phyloP scores from a whole-genome alignment of 2,329 filamentous ascomycete species.

The Fusarium sp. region DNA sequence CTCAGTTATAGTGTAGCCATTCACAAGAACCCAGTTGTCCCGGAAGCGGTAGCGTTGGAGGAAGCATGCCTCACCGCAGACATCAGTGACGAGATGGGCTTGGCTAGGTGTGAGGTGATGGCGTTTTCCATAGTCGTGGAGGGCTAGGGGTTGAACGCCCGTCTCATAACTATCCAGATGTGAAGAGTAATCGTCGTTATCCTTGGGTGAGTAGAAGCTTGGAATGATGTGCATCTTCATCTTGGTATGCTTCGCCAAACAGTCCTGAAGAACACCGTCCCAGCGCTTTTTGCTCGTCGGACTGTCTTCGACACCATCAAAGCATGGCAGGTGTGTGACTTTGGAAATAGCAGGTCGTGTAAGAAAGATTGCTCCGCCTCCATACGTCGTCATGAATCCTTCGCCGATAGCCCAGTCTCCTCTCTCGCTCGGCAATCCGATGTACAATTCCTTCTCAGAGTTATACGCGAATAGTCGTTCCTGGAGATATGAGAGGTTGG shows the following conservation, averaged over 20 bases:
- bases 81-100: slow-evolving; percentile 52
- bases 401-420: slow-evolving; percentile 52
- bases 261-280: slow-evolving; percentile 53
- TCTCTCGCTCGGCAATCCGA: slow-evolving; percentile 55
- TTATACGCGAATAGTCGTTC: slow-evolving; percentile 49
- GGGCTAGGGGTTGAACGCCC: slow-evolving; percentile 51
- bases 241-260: slow-evolving; percentile 47
- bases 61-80: slow-evolving; percentile 57
- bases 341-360: slow-evolving; percentile 46
- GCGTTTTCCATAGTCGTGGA: slow-evolving; percentile 51
- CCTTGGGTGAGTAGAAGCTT: slow-evolving; percentile 52
- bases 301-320: slow-evolving; percentile 33
- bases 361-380: slow-evolving; percentile 56
- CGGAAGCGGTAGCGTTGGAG: slow-evolving; percentile 56
- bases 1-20: slow-evolving; percentile 55
- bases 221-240: slow-evolving; percentile 53
- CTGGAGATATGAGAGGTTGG: slow-evolving; percentile 51
- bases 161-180: slow-evolving; percentile 48
- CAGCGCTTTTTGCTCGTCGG: slow-evolving; percentile 44
- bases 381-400: slow-evolving; percentile 51
- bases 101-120: slow-evolving; percentile 51
- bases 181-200: slow-evolving; percentile 42
- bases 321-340: slow-evolving; percentile 50
- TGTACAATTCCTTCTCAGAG: slow-evolving; percentile 46
- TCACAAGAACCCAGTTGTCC: slow-evolving; percentile 58